Percentiles rank a stretch among this genome's conserved stretches.
phyloP scores from a whole-genome alignment of 2,329 filamentous ascomycete species.

The Neofusicoccum parvum region DNA sequence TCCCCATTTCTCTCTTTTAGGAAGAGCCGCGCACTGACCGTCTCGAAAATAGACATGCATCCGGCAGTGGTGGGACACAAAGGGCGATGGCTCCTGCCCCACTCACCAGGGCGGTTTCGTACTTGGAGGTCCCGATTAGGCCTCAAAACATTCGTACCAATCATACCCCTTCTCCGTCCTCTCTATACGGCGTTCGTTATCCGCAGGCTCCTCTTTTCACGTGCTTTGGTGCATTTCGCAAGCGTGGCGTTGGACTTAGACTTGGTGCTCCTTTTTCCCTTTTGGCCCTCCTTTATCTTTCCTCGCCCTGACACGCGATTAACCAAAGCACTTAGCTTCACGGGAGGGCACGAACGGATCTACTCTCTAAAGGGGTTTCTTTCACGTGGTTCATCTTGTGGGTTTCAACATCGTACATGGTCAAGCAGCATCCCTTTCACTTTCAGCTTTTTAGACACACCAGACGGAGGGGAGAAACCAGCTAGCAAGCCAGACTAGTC shows the following conservation, averaged over 20 bases:
- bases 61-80: constrained; percentile 60
- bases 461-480: too few relatives aligned
- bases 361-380: too few relatives aligned
- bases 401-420: too few relatives aligned
- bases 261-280: background rate
- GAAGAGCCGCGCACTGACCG: background rate
- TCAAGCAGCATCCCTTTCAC: too few relatives aligned
- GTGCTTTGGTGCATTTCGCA: too few relatives aligned
- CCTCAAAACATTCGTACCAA: background rate
- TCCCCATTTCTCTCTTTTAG: constrained; percentile 5
- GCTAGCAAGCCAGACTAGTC: too few relatives aligned
- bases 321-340: too few relatives aligned
- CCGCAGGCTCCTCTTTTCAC: background rate
- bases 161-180: background rate
- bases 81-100: constrained; percentile 60
- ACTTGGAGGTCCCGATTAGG: background rate
- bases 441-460: too few relatives aligned
- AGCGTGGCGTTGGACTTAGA: too few relatives aligned
- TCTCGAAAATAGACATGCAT: constrained; percentile 51
- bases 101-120: constrained; percentile 53
- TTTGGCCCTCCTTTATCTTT: background rate
- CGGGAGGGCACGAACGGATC: too few relatives aligned
- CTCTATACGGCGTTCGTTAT: background rate
- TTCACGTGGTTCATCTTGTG: too few relatives aligned
- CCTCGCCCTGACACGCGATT: too few relatives aligned